Percentiles rank a stretch among this genome's conserved stretches.
These are phyloP conservation scores for Penicillium diatomitis DNA, from an alignment of 495 filamentous ascomycete species.

Conservation along the genomic window DNA sequence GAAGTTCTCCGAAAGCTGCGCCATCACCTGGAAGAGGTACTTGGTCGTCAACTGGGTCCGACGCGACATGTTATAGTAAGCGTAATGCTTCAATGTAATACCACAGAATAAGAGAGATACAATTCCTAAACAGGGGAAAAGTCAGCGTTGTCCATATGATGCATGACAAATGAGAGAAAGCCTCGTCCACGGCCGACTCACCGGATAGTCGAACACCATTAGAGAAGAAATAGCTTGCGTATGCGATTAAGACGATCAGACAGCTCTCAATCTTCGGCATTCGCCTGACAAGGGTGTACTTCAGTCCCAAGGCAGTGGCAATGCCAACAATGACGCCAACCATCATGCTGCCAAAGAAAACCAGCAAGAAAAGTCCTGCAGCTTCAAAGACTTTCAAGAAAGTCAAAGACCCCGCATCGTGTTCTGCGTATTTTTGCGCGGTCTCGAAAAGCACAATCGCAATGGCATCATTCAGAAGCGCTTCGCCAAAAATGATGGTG, in stretches of 20 bases:
- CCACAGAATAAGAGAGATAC: constrained; percentile 95
- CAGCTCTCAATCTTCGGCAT: constrained; percentile 97
- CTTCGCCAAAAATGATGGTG: constrained; percentile 96
- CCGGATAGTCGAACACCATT: constrained; percentile 92
- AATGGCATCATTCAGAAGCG: constrained; percentile 94
- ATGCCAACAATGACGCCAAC: constrained; percentile 85
- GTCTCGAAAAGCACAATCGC: constrained; percentile 98
- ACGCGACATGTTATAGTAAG: constrained; percentile 99
- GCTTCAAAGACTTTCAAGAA: constrained; percentile 76
- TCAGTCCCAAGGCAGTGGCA: constrained; percentile 74
- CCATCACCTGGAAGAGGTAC: constrained; percentile 90
- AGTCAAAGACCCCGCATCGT: constrained; percentile 50
- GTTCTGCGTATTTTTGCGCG: constrained; percentile 75
- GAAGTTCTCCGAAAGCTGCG: constrained; percentile 95
- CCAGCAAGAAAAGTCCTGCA: constrained; percentile 86
- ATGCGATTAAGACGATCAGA: constrained; percentile 84
- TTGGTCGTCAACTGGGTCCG: constrained; percentile 96
- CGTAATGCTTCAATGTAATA: constrained; percentile 96
- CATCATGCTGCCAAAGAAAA: constrained; percentile 89
- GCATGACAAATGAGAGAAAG: no score
- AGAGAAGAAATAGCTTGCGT: constrained; percentile 94
- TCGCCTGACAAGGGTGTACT: constrained; percentile 84
- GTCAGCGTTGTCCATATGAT: neutral
- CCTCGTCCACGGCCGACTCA: constrained; percentile 32
- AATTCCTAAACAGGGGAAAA: constrained; percentile 57